phyloP scores from a whole-genome alignment of 1,139 yeast genomes.

The Kurtzmaniella quercitrusa region DNA sequence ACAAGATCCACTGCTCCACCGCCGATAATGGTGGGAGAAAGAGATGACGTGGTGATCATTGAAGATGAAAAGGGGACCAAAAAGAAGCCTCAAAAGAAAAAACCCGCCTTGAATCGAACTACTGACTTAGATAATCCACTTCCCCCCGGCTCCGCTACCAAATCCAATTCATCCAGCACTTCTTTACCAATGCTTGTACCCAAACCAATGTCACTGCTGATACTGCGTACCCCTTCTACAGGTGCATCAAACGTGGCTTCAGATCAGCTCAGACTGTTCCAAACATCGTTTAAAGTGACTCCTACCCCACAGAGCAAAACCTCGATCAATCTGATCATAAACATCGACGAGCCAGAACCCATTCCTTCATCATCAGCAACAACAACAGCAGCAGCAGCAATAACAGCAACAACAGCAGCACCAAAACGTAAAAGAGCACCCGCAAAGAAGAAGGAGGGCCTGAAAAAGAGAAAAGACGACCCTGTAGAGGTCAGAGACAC shows the following conservation, averaged over 20 bases:
- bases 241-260: neutral
- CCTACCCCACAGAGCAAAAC: slow-evolving; percentile 20
- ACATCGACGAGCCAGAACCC: slow-evolving; percentile 20
- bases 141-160: neutral
- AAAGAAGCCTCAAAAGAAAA: slow-evolving; percentile 3
- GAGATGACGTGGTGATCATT: slow-evolving; percentile 2
- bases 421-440: slow-evolving; percentile 9
- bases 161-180: neutral
- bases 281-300: slow-evolving; percentile 18
- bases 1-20: neutral
- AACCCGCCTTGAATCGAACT: neutral
- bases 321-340: slow-evolving; percentile 35
- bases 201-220: slow-evolving; percentile 9
- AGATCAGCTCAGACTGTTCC: slow-evolving; percentile 28
- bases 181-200: slow-evolving; percentile 12
- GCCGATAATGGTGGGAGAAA: neutral
- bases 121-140: neutral
- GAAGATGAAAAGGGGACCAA: slow-evolving; percentile 4
- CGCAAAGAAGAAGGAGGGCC: slow-evolving; percentile 12
- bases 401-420: slow-evolving; percentile 7
- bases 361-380: too few relatives aligned
- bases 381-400: too few relatives aligned
- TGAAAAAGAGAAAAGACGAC: slow-evolving; percentile 13
- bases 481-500: slow-evolving; percentile 6
- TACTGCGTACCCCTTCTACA: slow-evolving; percentile 1